Base-by-base conservation (phyloP, 441 rosid genomes). In the Raphanus hybrid region DNA sequence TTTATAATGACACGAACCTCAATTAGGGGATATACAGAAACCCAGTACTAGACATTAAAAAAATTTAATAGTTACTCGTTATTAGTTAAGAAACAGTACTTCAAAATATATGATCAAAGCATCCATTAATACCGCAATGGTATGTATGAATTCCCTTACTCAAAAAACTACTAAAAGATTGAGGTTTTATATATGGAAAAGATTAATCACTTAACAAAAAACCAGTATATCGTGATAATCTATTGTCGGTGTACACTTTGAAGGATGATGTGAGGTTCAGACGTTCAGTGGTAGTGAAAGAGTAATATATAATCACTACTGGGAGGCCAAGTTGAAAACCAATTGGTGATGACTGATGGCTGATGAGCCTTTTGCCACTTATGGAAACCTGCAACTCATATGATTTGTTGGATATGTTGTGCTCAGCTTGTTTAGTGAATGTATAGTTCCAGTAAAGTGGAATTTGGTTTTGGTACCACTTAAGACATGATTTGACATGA, bases 271-370 rank as follows among this genome's bases (percentile, higher is more conserved):
- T 39, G 71, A 66, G 45, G 32, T 1, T 66, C 57, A 12, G 70
- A 64, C 16, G 41, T 1, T 64, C 59, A n/a, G 65, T 74, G 77
- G 65, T 27, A 26, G 16, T 65, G 71, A 65, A 39, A 3, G 71
- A 65, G 27, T 20, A 34, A 57, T 45, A 45, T 45, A 45, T 27
- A 58, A 12, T 43, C 73, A 66, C 35, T 43, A 59, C 67, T 35
- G 14, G 61, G 32, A 67, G 67, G 73, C 67, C 67, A 75, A 75
- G 78, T 59, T 67, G 78, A 29, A 67, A 75, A 45, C 37, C 39
- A 67, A 45, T 18, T 18, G 52, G 23, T 43, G 73, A 75, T 34
- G 45, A 66, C 45, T 67, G 67, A 41, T 37, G 55, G 68, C 52
- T 64, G 67, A 41, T 41, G 35, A 66, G 67, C 27, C 35, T 45